Conservation (phyloP, 2,329 filamentous ascomycete species). For the Sporothrix phasma region DNA sequence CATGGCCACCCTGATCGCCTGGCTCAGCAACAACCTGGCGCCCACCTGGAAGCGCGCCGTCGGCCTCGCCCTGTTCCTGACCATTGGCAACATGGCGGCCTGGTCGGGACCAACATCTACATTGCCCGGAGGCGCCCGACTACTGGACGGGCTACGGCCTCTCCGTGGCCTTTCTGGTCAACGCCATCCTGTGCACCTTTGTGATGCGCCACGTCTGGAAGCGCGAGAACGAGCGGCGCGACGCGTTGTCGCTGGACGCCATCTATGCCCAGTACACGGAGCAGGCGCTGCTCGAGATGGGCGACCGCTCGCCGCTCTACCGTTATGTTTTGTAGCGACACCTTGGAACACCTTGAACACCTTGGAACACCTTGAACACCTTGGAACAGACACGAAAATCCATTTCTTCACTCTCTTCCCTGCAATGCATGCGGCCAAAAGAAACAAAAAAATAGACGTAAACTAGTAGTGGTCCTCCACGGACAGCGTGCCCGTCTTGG, state of each 20-base stretch:
- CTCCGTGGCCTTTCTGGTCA: conserved; percentile 8
- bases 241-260: conserved; percentile 21
- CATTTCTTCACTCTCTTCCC: no score
- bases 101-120: conserved; percentile 10
- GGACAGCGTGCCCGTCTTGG: conserved; percentile 36
- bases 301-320: conserved; percentile 26
- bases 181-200: background rate
- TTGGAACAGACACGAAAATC: no score
- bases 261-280: conserved; percentile 23
- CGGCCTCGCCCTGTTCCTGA: conserved; percentile 15
- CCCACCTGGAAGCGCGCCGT: conserved; percentile 50
- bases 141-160: conserved; percentile 10
- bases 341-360: no score
- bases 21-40: conserved; percentile 43
- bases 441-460: no score
- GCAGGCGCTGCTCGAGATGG: conserved; percentile 24
- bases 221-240: conserved; percentile 22
- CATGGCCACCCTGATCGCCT: conserved; percentile 39
- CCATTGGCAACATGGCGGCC: conserved; percentile 16
- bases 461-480: conserved; percentile 31
- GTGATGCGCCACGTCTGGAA: background rate
- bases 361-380: no score
- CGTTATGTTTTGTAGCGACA: conserved; percentile 22
- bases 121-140: background rate
- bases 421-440: no score